Evolutionary conservation across 352 stramenopile species (phyloP), one percentile per base, ranked within the genome.

Genomic region (Phytophthora lateralis): DNA sequence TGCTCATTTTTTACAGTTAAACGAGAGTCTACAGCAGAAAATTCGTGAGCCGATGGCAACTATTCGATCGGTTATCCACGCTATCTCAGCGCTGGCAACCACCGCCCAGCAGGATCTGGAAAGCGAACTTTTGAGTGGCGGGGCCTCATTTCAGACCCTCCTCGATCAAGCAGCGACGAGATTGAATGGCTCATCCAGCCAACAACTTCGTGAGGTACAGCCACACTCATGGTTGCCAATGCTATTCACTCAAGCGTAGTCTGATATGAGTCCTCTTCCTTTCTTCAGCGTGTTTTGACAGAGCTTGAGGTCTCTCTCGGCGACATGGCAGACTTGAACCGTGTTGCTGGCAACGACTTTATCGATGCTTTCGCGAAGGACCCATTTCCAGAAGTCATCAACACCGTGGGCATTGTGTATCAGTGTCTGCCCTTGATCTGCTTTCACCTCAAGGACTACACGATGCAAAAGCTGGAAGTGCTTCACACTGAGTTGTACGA

Each of bases 271-370:
- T 38, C 2, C 4, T 49, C 20, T 60, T 18, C 26, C 38, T 38
- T 45, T 21, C 10, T 39, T 1, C n/a, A 84, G 73, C 65, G 61
- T 14, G 44, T 73, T 59, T 56, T 82, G 6, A 85, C 73, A 6
- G 64, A 79, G 8, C 59, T 82, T 6, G 75, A 85, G 42, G 73
- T 85, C 11, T 60, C 56, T 18, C 56, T 85, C 1, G 75, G 75
- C 0, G 75, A 85, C 10, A 45, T 71, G 26, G 59, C 72, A 17
- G 73, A 80, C 26, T 54, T 30, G 9, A 64, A 71, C 30, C 68
- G 81, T 17, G 38, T 71, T 32, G 21, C 54, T 26, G 78, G 69
- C 2, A 83, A 89, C 35, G 27, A 59, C 0, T 82, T 77, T 24
- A 58, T 88, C 14, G 53, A 76, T 20, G 18, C 61, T 0, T 52